Evolutionary conservation across 192 early-diverging fungal species (phyloP), one percentile per base, ranked within the genome.

Genomic region (Coemansia sp.): DNA sequence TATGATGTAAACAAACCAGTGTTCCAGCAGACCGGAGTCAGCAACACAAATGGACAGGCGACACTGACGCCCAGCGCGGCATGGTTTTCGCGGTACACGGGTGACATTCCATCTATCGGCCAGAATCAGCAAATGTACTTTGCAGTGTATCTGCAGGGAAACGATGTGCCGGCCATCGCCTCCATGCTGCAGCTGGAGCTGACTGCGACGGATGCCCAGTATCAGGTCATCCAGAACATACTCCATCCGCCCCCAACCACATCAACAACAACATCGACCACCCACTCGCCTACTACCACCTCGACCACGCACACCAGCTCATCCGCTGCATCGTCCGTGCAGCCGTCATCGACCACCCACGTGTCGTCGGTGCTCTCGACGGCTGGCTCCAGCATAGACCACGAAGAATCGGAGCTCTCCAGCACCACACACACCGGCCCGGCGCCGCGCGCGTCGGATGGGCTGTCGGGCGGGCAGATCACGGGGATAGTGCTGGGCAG

Each of bases 1-100:
- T 79, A 71, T 20, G 77, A 79, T 62, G 50, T 59, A 36, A 65
- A 25, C 9, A 79, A 43, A 5, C 69, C 72, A 0, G 38, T 74
- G 16, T 74, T 42, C 58, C 62, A 63, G 42, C 5, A 38, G 18
- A 53, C 61, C 31, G 59, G 42, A 18, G 59, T 71, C 26, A 16
- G 41, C 12, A 79, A 79, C 36, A 47, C 59, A n/a, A 79, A 79
- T 41, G 77, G 77, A 7, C 35, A 56, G 61, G 45, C 36, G 8
- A 36, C 72, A 36, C 28, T 79, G 31, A 67, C 62, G 36, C 77
- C 77, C 2, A 47, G 58, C 28, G 65, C 77, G 9, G 1, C 31
- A 41, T 79, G 77, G 77, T 79, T 74, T 18, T 66, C 72, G 50
- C 68, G 69, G 33, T 79, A 79, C 38, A 68, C 68, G 0, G 77